Base-by-base conservation (phyloP, 306 rosid species). In the Bauhinia variegata region DNA sequence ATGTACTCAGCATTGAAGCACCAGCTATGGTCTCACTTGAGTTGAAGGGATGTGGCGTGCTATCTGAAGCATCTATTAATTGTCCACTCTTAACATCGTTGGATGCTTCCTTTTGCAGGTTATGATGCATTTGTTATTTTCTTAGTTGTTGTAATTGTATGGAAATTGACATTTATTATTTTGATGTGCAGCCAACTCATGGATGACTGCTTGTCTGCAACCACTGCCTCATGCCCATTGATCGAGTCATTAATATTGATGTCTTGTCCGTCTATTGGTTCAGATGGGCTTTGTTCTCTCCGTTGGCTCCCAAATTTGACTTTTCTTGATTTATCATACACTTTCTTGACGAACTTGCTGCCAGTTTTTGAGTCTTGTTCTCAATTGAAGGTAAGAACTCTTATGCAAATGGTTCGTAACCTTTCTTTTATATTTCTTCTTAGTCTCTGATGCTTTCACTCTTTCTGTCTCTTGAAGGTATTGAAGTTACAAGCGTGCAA, bases 81-180 rank as follows among this genome's bases (percentile, higher is more conserved):
- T 95, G 99, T 77, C 97, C 99, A 41, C 90, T 87, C 37, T 73
- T 95, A 78, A 86, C 88, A 17, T 90, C 96, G 56, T 75, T 95
- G 63, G 99, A 95, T 65, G 99, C 99, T 77, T 95, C 99, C 60
- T 95, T 95, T 82, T 95, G 99, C 91, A 75, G 97, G 99, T 95
- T 68, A 73, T 68, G 60, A 63, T 75, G 31, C 47, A 18, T 60
- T 69, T 68, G 11, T 73, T 18, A 19, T 44, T 48, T 53, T 63
- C 63, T 30, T 31, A 5, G 6, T 11, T 74, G 9, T 47, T 61
- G 57, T 65, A 34, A 67, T 70, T 70, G 55, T 34, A 54, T 48
- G 60, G 36, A 60, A 75, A 38, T 79, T 79, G 65, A 82, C 63
- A 23, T 51, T 60, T 65, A 2, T 70, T 74, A 18, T 83, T 74